Percentiles rank a stretch among this genome's conserved stretches.
Conservation (phyloP, 192 early-diverging fungal genomes). For the Jimgerdemannia lactiflua region DNA sequence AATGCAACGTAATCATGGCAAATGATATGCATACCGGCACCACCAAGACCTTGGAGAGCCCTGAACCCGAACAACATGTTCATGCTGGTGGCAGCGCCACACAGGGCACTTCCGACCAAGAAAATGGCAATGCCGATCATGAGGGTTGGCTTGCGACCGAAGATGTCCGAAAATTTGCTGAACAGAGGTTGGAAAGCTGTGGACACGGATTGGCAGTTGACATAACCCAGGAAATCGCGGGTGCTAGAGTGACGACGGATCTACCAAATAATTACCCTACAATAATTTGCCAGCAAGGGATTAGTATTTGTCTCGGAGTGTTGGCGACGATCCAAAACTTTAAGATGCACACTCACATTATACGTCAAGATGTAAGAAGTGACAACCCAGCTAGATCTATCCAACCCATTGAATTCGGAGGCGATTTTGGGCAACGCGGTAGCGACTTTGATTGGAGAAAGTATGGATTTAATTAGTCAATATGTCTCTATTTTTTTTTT, state of each 20-base stretch:
- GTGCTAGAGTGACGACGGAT: too few species aligned
- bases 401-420: conserved; percentile 61
- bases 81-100: conserved; percentile 51
- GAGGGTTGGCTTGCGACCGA: conserved; percentile 69
- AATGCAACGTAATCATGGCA: conserved; percentile 22
- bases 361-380: conserved; percentile 56
- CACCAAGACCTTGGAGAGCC: conserved; percentile 72
- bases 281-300: too few species aligned
- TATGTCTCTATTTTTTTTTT: too few species aligned
- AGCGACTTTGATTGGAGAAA: conserved; percentile 36
- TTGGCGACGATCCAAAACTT: too few species aligned
- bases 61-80: conserved; percentile 63
- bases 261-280: too few species aligned
- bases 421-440: conserved; percentile 74
- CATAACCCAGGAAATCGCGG: too few species aligned
- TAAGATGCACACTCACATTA: not conserved
- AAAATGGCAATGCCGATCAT: conserved; percentile 63
- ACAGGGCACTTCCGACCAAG: conserved; percentile 61
- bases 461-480: too few species aligned
- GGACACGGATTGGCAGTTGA: too few species aligned
- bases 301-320: too few species aligned
- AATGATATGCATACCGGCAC: conserved; percentile 31
- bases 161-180: conserved; percentile 73
- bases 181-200: conserved; percentile 67
- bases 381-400: conserved; percentile 80